Evolutionary conservation across 75 land plant species (phyloP), one percentile per base, ranked within the genome.

Genomic region (Selaginella tamariscina): DNA sequence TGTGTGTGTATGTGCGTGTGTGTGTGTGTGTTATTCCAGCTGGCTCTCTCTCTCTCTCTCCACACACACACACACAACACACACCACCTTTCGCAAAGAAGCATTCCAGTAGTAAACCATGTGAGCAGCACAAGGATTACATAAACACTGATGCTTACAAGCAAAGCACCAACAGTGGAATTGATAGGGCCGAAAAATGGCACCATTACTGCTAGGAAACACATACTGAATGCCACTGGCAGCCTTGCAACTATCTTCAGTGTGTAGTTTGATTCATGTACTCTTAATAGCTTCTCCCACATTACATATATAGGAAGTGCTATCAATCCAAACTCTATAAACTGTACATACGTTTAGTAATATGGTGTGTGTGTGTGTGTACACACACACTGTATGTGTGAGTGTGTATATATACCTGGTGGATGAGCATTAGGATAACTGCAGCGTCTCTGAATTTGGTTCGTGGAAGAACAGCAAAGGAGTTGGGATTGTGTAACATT

Each of bases 111-210:
- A 5, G 11, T 5, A 5, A 39, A 39, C 49, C 49, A 39, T 59
- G n/a, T 59, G 62, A 59, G 62, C 62, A 8, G 26, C 27, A n/a
- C 62, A 59, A 8, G 62, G 62, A 59, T 59, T 9, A 59, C 8
- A 26, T 59, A 59, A 2, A 59, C 62, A n/a, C 62, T 59, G 24
- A 59, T 8, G 21, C 18, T 59, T 27, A 26, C 62, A 8, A 59
- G 26, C 62, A 26, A 59, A 59, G 26, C 8, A 8, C 62, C 62
- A 59, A 59, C 62, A 9, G 26, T 9, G 62, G 62, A 59, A n/a
- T 59, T 59, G 26, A 59, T 27, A 2, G 62, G 62, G 9, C 62
- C 62, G 62, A 59, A 59, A 26, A 59, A 59, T 5, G 62, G 62
- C 9, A 59, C 21, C 62, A 59, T 59, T 2, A 26, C 21, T n/a